These are phyloP conservation scores for Cercophora scortea DNA, from an alignment of 495 filamentous ascomycete species.

Conservation along the genomic window DNA sequence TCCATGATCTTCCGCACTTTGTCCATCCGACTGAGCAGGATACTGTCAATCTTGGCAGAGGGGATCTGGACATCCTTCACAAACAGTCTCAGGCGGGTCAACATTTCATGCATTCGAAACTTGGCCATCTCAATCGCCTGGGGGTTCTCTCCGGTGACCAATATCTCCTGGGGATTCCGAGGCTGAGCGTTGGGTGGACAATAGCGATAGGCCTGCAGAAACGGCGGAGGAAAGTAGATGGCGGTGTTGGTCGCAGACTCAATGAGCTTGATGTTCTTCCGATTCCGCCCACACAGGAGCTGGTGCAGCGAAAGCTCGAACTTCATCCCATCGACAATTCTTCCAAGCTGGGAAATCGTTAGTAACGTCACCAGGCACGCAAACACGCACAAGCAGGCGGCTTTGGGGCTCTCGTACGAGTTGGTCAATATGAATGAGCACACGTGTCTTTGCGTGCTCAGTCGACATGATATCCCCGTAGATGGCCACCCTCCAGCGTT, in stretches of 20 bases:
- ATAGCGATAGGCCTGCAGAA: slow-evolving; percentile 82
- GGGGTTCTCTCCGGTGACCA: slow-evolving; percentile 79
- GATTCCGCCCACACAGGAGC: slow-evolving; percentile 78
- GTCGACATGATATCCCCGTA: slow-evolving; percentile 93
- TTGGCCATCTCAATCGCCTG: slow-evolving; percentile 81
- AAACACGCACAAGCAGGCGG: slow-evolving; percentile 2
- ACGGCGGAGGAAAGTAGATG: slow-evolving; percentile 94
- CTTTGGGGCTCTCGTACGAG: slow-evolving; percentile 53
- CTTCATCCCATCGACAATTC: slow-evolving; percentile 71
- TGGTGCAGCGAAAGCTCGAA: slow-evolving; percentile 84
- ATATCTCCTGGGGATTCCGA: slow-evolving; percentile 80
- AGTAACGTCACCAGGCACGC: neutral
- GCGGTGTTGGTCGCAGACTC: slow-evolving; percentile 90
- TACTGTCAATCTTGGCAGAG: slow-evolving; percentile 84
- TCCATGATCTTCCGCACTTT: slow-evolving; percentile 98
- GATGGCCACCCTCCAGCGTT: slow-evolving; percentile 82
- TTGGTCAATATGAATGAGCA: slow-evolving; percentile 95
- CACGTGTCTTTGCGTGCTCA: slow-evolving; percentile 92
- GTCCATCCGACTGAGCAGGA: slow-evolving; percentile 82
- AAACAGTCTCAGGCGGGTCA: slow-evolving; percentile 67
- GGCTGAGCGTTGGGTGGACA: slow-evolving; percentile 68
- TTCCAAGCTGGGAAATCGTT: slow-evolving; percentile 58
- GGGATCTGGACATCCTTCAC: slow-evolving; percentile 86
- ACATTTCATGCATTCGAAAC: slow-evolving; percentile 75
- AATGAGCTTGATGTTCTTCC: slow-evolving; percentile 95